Conservation (phyloP, 441 rosid species). For the Daphne laureola region DNA sequence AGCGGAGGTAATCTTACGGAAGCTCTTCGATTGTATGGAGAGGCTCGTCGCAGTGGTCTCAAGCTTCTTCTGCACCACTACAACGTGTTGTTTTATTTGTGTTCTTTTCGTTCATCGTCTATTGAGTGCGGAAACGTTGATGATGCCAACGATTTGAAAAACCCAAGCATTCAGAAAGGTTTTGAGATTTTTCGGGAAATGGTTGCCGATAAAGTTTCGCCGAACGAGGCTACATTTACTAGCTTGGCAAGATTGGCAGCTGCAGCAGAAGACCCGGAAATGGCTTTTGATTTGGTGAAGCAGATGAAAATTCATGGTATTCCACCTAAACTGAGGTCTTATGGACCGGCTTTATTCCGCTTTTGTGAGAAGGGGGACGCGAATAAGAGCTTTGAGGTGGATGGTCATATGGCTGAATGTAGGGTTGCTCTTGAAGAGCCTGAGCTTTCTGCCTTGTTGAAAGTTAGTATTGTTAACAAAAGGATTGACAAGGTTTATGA, state of each 20-base stretch:
- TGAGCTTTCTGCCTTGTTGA: constrained; percentile 70
- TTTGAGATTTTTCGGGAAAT: constrained; percentile 76
- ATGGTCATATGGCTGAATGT: constrained; percentile 63
- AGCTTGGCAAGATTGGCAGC: constrained; percentile 71
- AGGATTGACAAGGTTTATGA: constrained; percentile 61
- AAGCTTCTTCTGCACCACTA: constrained; percentile 49
- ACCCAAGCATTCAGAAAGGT: constrained; percentile 49
- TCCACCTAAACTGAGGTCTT: constrained; percentile 69
- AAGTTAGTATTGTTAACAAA: constrained; percentile 46
- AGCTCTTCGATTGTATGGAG: constrained; percentile 76
- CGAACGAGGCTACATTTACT: constrained; percentile 88
- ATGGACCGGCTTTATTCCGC: constrained; percentile 78
- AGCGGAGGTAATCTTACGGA: constrained; percentile 45
- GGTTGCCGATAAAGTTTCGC: constrained; percentile 53
- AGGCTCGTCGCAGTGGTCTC: constrained; percentile 43
- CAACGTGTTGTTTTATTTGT: constrained; percentile 66
- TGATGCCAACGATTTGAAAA: constrained; percentile 17
- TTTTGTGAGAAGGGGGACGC: constrained; percentile 56
- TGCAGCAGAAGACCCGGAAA: constrained; percentile 68
- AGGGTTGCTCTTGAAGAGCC: constrained; percentile 74
- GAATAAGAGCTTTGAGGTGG: constrained; percentile 70
- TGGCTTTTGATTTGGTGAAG: constrained; percentile 85
- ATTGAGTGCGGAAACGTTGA: constrained; percentile 20
- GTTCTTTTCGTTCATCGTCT: constrained; percentile 34
- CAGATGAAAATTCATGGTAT: constrained; percentile 62